Evolutionary conservation across 2,329 filamentous ascomycete genomes (phyloP).

Genomic region (Amauroascus verrucosus): DNA sequence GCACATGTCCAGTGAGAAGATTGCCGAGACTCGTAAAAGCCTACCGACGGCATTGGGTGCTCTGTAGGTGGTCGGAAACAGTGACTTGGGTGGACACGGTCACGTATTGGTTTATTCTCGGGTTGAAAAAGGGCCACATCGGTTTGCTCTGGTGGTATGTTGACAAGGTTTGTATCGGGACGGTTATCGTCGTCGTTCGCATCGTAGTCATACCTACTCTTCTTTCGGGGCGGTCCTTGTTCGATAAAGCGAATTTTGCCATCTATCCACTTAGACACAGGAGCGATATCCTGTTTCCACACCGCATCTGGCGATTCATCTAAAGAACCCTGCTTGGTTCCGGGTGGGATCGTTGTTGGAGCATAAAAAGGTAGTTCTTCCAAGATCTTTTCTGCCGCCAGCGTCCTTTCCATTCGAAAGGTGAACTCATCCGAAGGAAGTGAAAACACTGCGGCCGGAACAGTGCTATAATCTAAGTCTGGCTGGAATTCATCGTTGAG

Average conservation of each 20-base stretch:
- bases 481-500: conserved; percentile 37
- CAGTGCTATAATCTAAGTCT: conserved; percentile 34
- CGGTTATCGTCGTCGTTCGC: conserved; percentile 54
- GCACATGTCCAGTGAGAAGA: conserved; percentile 84
- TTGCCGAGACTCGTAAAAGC: conserved; percentile 77
- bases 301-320: conserved; percentile 57
- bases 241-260: conserved; percentile 64
- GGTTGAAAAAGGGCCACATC: conserved; percentile 81
- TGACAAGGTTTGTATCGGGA: conserved; percentile 45
- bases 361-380: conserved; percentile 74
- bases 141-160: conserved; percentile 52
- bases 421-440: conserved; percentile 72
- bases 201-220: conserved; percentile 67
- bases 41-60: conserved; percentile 76
- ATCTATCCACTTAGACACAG: conserved; percentile 76
- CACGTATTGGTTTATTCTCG: conserved; percentile 79
- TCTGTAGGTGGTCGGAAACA: conserved; percentile 90
- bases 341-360: conserved; percentile 46
- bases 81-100: conserved; percentile 80
- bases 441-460: conserved; percentile 72
- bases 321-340: conserved; percentile 47
- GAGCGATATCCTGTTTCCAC: conserved; percentile 68
- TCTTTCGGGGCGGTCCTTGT: conserved; percentile 58
- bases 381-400: conserved; percentile 64
- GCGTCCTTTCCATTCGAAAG: conserved; percentile 64